phyloP scores from a whole-genome alignment of 306 rosid genomes.

The Corylus heterophylla region DNA sequence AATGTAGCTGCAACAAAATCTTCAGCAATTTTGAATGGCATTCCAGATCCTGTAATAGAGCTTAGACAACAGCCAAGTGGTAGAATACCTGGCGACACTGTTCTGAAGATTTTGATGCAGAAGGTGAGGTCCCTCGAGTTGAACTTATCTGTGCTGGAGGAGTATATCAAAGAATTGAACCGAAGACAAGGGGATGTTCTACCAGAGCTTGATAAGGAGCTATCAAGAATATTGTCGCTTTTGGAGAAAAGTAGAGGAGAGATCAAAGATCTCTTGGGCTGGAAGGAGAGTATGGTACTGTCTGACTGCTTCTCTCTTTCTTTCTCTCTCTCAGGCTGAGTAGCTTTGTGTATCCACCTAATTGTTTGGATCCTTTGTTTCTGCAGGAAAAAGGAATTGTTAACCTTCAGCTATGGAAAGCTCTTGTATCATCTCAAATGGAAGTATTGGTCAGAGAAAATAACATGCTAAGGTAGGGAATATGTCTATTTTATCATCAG shows the following conservation, averaged over 20 bases:
- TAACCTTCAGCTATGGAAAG: constrained; percentile 70
- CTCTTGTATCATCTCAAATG: constrained; percentile 53
- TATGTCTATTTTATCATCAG: background rate
- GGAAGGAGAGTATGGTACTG: constrained; percentile 54
- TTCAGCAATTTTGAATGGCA: constrained; percentile 32
- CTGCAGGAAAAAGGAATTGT: constrained; percentile 58
- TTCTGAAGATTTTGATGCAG: constrained; percentile 92
- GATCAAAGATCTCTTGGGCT: constrained; percentile 51
- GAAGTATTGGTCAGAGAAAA: constrained; percentile 61
- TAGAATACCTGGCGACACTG: constrained; percentile 80
- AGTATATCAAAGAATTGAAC: constrained; percentile 65
- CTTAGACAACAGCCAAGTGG: constrained; percentile 72
- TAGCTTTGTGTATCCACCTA: constrained; percentile 5
- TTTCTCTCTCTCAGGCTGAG: constrained; percentile 7
- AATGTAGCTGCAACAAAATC: constrained; percentile 36
- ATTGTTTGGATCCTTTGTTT: constrained; percentile 22
- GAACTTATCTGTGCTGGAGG: constrained; percentile 69
- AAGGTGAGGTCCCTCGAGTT: constrained; percentile 74
- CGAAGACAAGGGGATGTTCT: constrained; percentile 47
- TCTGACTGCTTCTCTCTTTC: background rate
- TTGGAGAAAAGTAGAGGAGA: constrained; percentile 57
- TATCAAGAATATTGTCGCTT: constrained; percentile 51
- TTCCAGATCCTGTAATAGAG: constrained; percentile 66
- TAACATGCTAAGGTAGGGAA: constrained; percentile 57
- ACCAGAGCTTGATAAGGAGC: constrained; percentile 65